Evolutionary conservation across 1,284 basidiomycete species (phyloP).

Genomic region (Tilletia caries): DNA sequence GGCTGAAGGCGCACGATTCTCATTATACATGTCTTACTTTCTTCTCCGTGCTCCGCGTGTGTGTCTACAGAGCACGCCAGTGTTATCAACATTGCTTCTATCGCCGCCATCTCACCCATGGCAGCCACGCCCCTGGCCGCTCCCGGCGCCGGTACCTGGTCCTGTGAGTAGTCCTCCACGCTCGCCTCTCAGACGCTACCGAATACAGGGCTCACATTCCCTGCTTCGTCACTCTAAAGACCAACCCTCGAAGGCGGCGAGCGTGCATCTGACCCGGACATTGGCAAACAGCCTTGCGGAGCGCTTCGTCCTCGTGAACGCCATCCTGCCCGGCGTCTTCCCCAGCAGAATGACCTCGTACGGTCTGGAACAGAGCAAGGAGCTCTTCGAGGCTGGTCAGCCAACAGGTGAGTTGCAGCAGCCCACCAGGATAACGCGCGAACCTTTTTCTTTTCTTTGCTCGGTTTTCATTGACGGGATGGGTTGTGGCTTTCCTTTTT

Average conservation of each 20-base stretch:
- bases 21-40: no score
- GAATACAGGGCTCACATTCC: no score
- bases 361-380: conserved; percentile 62
- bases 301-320: conserved; percentile 64
- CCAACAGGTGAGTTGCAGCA: conserved; percentile 43
- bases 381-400: conserved; percentile 43
- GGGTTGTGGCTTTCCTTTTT: no score
- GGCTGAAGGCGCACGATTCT: no score
- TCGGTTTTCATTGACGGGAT: conserved; percentile 12
- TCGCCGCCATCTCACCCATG: conserved; percentile 64
- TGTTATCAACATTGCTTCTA: conserved; percentile 70
- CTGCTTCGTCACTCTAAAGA: no score
- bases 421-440: no score
- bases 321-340: conserved; percentile 74
- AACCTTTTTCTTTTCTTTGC: background rate
- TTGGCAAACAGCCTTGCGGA: conserved; percentile 69
- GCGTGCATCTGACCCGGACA: conserved; percentile 74
- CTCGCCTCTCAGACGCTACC: no score
- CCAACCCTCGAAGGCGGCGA: conserved; percentile 66
- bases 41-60: background rate
- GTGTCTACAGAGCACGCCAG: conserved; percentile 62
- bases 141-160: conserved; percentile 70
- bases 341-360: conserved; percentile 82
- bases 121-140: conserved; percentile 60
- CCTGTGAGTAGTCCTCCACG: conserved; percentile 63